phyloP scores from a whole-genome alignment of 1,284 basidiomycete species.

The Exobasidium rhododendri region DNA sequence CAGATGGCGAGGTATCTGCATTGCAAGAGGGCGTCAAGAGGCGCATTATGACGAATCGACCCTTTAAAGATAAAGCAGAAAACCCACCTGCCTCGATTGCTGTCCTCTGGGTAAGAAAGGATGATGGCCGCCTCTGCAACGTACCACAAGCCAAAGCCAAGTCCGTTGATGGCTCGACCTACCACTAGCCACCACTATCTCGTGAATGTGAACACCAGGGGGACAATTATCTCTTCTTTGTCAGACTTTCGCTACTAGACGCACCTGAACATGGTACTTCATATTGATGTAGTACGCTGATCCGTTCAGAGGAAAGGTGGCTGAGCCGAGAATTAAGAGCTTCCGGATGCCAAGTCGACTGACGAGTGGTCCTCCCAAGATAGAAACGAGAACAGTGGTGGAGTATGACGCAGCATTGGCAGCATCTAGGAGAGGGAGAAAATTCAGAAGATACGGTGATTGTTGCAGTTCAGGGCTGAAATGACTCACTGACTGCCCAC shows the following conservation, averaged over 20 bases:
- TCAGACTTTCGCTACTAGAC: too few relatives aligned
- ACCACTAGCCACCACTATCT: constrained; percentile 37
- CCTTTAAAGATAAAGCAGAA: neutral
- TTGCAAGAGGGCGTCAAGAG: neutral
- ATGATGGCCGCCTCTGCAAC: constrained; percentile 49
- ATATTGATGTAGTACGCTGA: constrained; percentile 24
- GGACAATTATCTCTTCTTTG: too few relatives aligned
- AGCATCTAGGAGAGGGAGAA: neutral
- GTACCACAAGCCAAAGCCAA: constrained; percentile 38
- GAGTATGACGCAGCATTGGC: constrained; percentile 13
- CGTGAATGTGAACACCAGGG: too few relatives aligned
- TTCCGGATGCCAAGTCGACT: constrained; percentile 16
- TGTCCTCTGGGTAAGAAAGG: constrained; percentile 39
- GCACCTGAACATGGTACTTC: constrained; percentile 7
- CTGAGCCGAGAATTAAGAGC: constrained; percentile 26
- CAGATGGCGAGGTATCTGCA: constrained; percentile 35
- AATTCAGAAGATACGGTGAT: neutral
- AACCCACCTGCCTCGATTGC: constrained; percentile 27
- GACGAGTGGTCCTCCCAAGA: constrained; percentile 17
- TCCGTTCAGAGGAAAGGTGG: constrained; percentile 30
- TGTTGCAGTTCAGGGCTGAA: neutral
- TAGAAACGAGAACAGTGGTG: constrained; percentile 10
- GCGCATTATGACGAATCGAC: neutral
- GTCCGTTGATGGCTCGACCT: constrained; percentile 27
- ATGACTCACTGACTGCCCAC: constrained; percentile 7